Evolutionary conservation across 78 protist species (phyloP), one percentile per base, ranked within the genome.

Genomic region (Dictyostelium discoideum): DNA sequence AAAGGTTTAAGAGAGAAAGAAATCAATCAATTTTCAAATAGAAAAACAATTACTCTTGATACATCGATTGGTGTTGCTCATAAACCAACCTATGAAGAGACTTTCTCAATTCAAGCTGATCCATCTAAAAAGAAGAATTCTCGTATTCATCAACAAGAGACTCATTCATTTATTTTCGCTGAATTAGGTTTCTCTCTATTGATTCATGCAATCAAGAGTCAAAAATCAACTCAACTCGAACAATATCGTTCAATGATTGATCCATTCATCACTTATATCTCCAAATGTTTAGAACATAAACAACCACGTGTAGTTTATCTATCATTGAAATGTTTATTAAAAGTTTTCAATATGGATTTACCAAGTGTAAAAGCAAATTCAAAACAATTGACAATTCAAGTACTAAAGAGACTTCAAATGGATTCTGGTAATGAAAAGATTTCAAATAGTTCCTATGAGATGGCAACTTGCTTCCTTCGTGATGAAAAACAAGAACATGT

Each of bases 51-150:
- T n/a, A 74, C 81, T 0, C 1, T 74, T 3, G 54, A 74, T 85
- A 22, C n/a, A 22, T 46, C 26, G 1, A 72, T 72, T 42, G 84
- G 63, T 44, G 37, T 11, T 11, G 63, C 16, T 44, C 18, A 16
- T 44, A 86, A 74, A 39, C 81, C 82, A 26, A 90, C 95, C 14
- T 82, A 32, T 39, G 95, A 90, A 73, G 95, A 90, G 8, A 90
- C 88, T 2, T 72, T 90, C 32, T 37, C 88, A 5, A 82, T 90
- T 18, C 95, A 90, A 82, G 88, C 37, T 0, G 88, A 90, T 54
- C 95, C 95, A 29, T 48, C 65, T 8, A 54, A 60, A 39, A 13
- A 24, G 6, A 80, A 65, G 24, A 46, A 54, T 3, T 20, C 39
- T 5, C 16, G 32, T 26, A 32, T 67, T 29, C 76, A 72, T 42